Percentiles rank a stretch among this genome's conserved stretches.
Evolutionary conservation across 441 rosid genomes (phyloP).

Genomic region (Pelargonium citronellum): DNA sequence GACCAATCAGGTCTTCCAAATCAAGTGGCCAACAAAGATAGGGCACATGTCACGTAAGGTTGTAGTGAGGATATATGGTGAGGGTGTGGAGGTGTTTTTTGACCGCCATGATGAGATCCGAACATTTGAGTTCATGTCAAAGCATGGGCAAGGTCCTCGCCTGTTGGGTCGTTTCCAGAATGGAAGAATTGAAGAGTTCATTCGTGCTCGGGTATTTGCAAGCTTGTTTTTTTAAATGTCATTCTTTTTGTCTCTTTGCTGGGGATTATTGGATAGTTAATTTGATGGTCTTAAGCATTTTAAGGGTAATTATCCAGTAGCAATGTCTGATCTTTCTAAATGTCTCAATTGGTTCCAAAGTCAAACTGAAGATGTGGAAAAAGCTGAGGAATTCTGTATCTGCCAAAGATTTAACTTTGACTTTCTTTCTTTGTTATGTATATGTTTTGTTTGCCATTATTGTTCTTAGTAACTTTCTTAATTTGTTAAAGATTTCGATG

Average conservation of each 20-base stretch:
- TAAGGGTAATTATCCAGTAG: background rate
- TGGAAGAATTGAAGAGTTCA: constrained; percentile 90
- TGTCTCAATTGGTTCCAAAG: no score
- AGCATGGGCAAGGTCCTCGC: constrained; percentile 80
- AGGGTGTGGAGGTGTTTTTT: constrained; percentile 81
- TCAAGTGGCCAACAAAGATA: constrained; percentile 54
- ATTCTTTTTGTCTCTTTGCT: background rate
- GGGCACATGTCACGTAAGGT: constrained; percentile 50
- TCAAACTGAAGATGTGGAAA: no score
- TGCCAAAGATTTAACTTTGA: no score
- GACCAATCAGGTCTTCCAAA: constrained; percentile 66
- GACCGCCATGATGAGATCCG: constrained; percentile 71
- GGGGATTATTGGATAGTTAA: background rate
- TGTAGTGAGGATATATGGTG: constrained; percentile 82
- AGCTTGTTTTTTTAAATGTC: constrained; percentile 3
- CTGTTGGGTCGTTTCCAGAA: constrained; percentile 63
- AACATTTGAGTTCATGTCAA: constrained; percentile 87
- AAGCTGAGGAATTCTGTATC: no score
- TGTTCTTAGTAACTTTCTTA: background rate
- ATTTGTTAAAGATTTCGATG: background rate
- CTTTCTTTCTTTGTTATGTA: no score
- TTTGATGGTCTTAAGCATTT: background rate
- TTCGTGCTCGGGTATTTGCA: constrained; percentile 64
- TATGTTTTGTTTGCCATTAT: background rate
- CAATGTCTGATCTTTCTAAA: background rate